phyloP scores from a whole-genome alignment of 768 basidiomycete species.

The Leccinum incarnatum region DNA sequence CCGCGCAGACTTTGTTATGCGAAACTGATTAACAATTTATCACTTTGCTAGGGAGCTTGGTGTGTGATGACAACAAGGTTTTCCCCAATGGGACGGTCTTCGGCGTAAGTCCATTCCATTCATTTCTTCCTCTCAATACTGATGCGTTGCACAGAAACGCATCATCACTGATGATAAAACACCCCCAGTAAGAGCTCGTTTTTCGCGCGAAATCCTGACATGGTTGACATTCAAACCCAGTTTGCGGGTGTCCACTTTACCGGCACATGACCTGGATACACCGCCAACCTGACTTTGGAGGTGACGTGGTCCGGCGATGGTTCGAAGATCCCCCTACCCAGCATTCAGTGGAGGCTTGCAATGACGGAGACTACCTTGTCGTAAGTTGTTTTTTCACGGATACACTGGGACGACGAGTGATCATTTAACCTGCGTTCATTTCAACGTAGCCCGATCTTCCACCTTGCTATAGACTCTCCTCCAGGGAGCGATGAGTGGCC shows the following conservation, averaged over 20 bases:
- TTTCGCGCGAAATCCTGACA: background rate
- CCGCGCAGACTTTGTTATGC: background rate
- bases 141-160: background rate
- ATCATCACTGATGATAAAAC: background rate
- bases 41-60: conserved; percentile 1
- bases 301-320: background rate
- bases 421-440: background rate
- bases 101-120: background rate
- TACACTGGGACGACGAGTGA: background rate
- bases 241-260: background rate
- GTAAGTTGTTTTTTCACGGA: background rate
- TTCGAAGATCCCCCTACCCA: background rate
- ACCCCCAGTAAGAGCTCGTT: background rate
- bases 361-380: background rate
- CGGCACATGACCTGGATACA: background rate
- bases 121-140: background rate
- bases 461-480: background rate
- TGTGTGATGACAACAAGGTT: conserved; percentile 2
- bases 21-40: background rate
- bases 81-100: conserved; percentile 10
- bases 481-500: background rate
- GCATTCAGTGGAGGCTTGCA: background rate
- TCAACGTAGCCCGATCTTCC: background rate
- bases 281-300: background rate
- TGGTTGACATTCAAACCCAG: background rate